Evolutionary conservation across 2,329 filamentous ascomycete genomes (phyloP), one percentile per base, ranked within the genome.

Genomic region (Trichocomaceae sp.): DNA sequence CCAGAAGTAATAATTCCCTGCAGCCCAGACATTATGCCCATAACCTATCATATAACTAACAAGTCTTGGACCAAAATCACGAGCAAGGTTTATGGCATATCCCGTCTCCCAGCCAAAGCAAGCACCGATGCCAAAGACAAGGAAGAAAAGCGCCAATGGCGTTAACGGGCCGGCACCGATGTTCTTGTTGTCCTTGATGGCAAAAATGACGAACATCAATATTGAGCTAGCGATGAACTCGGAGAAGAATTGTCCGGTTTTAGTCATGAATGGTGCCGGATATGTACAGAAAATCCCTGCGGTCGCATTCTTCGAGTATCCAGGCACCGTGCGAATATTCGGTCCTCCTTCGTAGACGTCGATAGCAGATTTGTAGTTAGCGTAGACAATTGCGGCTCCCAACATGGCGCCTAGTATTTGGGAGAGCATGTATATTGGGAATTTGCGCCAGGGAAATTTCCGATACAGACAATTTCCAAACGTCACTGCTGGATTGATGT

Each of bases 51-150:
- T 80, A 64, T 83, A 86, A 1, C 81, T 80, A 58, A 86, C 80
- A 44, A 88, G 68, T 10, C 86, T 75, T 9, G 85, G 85, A 0
- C 84, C 84, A 64, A 89, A 86, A 60, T 90, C 86, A 68, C 86
- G 78, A 35, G 85, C 86, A 42, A 87, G 69, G 63, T 89, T 89
- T 60, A 88, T 87, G 15, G 85, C 86, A 69, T 87, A 90, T 37
- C 86, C 85, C 1, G 86, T 90, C 67, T 89, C 81, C 84, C 84
- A 88, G 6, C 86, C 86, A 62, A 87, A 88, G 64, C 83, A 86
- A 31, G 83, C 83, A 17, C 85, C 85, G 20, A 89, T 82, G 7
- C 85, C 86, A 64, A 88, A 88, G 58, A 89, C 83, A 47, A 88
- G 73, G 69, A 88, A 88, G 71, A 88, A 86, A 5, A 88, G 70